phyloP scores from a whole-genome alignment of 768 basidiomycete genomes.

The Mycena venus region DNA sequence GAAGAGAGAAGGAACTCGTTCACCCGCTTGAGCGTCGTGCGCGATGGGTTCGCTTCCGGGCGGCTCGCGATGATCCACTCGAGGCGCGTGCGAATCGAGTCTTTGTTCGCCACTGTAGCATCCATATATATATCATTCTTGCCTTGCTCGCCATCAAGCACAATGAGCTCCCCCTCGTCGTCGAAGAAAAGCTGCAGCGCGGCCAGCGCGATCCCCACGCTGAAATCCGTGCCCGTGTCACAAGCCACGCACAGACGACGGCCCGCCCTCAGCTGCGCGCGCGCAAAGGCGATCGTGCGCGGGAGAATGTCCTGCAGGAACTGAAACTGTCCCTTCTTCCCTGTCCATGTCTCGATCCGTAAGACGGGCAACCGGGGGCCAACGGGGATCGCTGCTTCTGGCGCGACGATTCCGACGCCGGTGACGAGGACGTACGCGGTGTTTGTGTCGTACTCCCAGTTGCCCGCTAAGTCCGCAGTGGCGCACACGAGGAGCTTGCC shows the following conservation, averaged over 20 bases:
- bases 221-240: constrained; percentile 70
- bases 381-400: neutral
- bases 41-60: constrained; percentile 86
- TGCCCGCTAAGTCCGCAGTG: constrained; percentile 41
- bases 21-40: constrained; percentile 82
- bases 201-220: constrained; percentile 73
- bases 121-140: neutral
- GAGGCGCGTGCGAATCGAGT: constrained; percentile 76
- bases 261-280: constrained; percentile 50
- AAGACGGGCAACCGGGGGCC: constrained; percentile 13
- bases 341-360: constrained; percentile 47
- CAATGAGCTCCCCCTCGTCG: constrained; percentile 57
- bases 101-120: constrained; percentile 60
- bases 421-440: constrained; percentile 47
- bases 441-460: neutral
- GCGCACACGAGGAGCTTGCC: constrained; percentile 59
- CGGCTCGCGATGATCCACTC: constrained; percentile 88
- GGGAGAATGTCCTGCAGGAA: constrained; percentile 67
- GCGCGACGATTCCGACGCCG: neutral
- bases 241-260: constrained; percentile 64
- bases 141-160: neutral
- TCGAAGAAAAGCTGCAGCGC: constrained; percentile 72
- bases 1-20: constrained; percentile 79
- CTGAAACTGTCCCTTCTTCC: constrained; percentile 67
- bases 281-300: constrained; percentile 60